phyloP scores from a whole-genome alignment of 768 basidiomycete species.

The Myochromella boudieri region DNA sequence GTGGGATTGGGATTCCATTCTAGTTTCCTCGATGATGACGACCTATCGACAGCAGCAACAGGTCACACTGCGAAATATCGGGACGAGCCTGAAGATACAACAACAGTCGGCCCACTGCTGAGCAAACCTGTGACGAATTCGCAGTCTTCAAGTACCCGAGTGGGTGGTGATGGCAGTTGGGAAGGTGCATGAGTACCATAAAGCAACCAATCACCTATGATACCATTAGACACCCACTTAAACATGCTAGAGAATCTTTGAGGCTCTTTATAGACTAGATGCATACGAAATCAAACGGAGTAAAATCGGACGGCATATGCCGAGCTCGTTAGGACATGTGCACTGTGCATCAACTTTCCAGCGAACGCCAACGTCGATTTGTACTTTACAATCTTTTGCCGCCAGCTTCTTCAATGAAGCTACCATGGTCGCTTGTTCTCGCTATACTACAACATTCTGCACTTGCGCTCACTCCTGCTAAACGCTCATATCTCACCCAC shows the following conservation, averaged over 20 bases:
- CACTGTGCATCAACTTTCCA: neutral
- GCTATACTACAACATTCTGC: constrained; percentile 28
- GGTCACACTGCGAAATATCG: constrained; percentile 34
- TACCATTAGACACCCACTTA: neutral
- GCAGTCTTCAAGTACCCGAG: neutral
- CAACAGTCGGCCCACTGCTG: constrained; percentile 2
- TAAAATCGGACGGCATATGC: neutral
- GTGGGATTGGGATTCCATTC: constrained; percentile 65
- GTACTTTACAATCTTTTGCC: constrained; percentile 11
- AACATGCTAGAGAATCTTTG: no score
- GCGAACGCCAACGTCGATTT: neutral
- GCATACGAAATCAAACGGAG: neutral
- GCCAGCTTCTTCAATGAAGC: constrained; percentile 23
- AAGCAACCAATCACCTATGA: neutral
- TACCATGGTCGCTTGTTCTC: constrained; percentile 29
- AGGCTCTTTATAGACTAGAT: no score
- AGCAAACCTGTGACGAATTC: constrained; percentile 6
- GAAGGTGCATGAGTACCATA: constrained; percentile 4
- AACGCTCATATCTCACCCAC: constrained; percentile 58
- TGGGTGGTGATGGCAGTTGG: neutral
- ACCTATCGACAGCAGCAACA: constrained; percentile 36
- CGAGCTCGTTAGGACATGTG: neutral
- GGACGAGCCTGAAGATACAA: constrained; percentile 50
- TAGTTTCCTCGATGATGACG: constrained; percentile 83
- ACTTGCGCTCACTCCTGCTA: constrained; percentile 38